A percentile compares a stretch with the other conserved stretches of the same genome.
These are phyloP conservation scores for Penicillium ucsense DNA, from an alignment of 495 filamentous ascomycete species.

Conservation along the genomic window DNA sequence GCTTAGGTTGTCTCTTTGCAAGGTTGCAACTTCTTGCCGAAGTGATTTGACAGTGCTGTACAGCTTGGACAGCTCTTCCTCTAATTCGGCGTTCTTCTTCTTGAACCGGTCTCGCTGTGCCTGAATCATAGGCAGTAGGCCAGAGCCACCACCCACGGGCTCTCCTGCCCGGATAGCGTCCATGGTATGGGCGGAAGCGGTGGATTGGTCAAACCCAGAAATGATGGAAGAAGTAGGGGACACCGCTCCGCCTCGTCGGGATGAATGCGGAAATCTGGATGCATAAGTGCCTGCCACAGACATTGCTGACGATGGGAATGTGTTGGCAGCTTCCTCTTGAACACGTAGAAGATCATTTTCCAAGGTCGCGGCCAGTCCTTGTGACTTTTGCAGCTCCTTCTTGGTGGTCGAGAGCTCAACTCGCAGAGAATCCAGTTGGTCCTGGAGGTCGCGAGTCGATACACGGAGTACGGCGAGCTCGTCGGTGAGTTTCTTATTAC, in stretches of 20 bases:
- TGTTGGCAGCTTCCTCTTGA: constrained; percentile 73
- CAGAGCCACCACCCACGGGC: constrained; percentile 70
- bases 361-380: constrained; percentile 74
- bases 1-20: constrained; percentile 93
- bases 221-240: constrained; percentile 98
- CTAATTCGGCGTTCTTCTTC: constrained; percentile 84
- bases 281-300: constrained; percentile 91
- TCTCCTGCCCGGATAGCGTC: constrained; percentile 56
- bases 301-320: constrained; percentile 75
- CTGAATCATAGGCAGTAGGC: constrained; percentile 95
- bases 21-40: constrained; percentile 78
- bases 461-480: constrained; percentile 88
- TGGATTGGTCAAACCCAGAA: constrained; percentile 71
- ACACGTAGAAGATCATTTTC: constrained; percentile 86
- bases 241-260: constrained; percentile 50
- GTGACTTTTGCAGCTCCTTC: constrained; percentile 75
- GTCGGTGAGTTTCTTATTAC: constrained; percentile 92
- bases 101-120: constrained; percentile 98
- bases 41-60: constrained; percentile 77
- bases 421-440: constrained; percentile 67
- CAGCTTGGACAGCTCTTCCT: constrained; percentile 76
- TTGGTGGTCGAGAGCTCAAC: constrained; percentile 77
- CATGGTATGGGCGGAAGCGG: constrained; percentile 38
- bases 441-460: constrained; percentile 86
- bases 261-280: constrained; percentile 70